Conservation (phyloP, 352 stramenopile genomes). For the Globisporangium ultimum region DNA sequence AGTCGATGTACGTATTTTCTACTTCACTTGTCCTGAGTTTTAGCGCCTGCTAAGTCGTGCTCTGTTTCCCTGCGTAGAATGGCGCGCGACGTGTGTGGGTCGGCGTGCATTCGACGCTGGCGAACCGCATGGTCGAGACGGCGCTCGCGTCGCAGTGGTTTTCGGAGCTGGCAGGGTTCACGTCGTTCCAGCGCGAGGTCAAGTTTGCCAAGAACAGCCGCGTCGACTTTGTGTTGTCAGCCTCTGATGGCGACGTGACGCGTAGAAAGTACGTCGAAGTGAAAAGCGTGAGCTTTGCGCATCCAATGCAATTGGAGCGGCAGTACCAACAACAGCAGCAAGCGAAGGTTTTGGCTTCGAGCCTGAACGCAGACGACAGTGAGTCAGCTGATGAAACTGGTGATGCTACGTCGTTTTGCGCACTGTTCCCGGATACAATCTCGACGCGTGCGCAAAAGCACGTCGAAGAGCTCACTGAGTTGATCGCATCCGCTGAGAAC, state of each 20-base stretch:
- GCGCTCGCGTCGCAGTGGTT: conserved; percentile 64
- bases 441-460: conserved; percentile 76
- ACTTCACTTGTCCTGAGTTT: background rate
- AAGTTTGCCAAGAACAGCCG: conserved; percentile 80
- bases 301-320: conserved; percentile 11
- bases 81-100: conserved; percentile 66
- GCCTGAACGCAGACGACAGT: no score
- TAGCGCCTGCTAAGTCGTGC: background rate
- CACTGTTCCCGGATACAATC: conserved; percentile 79
- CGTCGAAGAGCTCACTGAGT: conserved; percentile 65
- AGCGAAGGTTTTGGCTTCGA: no score
- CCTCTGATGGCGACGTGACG: conserved; percentile 23
- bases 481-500: conserved; percentile 27
- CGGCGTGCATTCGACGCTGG: conserved; percentile 69
- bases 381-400: no score
- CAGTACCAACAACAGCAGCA: background rate
- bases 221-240: conserved; percentile 79
- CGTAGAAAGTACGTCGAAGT: conserved; percentile 81
- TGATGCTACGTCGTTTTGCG: conserved; percentile 18
- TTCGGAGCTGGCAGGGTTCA: conserved; percentile 51
- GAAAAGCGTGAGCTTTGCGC: conserved; percentile 76
- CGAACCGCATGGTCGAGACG: conserved; percentile 78
- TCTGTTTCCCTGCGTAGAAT: conserved; percentile 40
- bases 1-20: conserved; percentile 50
- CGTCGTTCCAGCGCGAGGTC: conserved; percentile 63